These are phyloP conservation scores for Chlorella sp. DNA, from an alignment of 139 green algal genomes.

Conservation along the genomic window DNA sequence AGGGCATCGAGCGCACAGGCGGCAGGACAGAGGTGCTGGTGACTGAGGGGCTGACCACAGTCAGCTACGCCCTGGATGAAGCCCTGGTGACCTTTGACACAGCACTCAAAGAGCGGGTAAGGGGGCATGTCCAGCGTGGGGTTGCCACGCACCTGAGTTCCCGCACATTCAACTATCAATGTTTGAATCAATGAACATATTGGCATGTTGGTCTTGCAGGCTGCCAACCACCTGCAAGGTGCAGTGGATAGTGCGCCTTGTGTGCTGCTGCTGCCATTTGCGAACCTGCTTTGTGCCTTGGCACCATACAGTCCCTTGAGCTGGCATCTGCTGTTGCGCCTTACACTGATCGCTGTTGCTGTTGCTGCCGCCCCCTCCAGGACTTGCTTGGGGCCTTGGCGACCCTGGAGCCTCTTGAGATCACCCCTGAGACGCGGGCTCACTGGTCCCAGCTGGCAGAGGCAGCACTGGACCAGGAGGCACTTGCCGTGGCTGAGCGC, in stretches of 20 bases:
- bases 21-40: constrained; percentile 72
- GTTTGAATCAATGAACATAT: background rate
- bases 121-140: too few relatives aligned
- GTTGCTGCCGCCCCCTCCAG: constrained; percentile 23
- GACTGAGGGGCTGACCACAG: constrained; percentile 56
- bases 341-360: background rate
- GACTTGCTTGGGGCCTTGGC: constrained; percentile 38
- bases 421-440: constrained; percentile 67
- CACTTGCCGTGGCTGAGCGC: constrained; percentile 60
- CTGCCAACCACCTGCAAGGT: background rate
- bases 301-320: background rate
- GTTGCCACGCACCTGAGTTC: constrained; percentile 21
- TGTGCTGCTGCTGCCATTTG: background rate
- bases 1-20: constrained; percentile 48
- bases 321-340: background rate
- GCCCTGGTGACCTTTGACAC: constrained; percentile 41
- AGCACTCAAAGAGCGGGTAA: too few relatives aligned
- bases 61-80: constrained; percentile 71
- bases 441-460: constrained; percentile 62
- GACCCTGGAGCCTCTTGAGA: constrained; percentile 60
- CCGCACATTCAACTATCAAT: background rate
- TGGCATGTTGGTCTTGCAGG: background rate
- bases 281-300: background rate
- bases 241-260: background rate
- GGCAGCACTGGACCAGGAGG: constrained; percentile 27